phyloP scores from a whole-genome alignment of 2,329 filamentous ascomycete genomes.

The Ascocoryne sarcoides region DNA sequence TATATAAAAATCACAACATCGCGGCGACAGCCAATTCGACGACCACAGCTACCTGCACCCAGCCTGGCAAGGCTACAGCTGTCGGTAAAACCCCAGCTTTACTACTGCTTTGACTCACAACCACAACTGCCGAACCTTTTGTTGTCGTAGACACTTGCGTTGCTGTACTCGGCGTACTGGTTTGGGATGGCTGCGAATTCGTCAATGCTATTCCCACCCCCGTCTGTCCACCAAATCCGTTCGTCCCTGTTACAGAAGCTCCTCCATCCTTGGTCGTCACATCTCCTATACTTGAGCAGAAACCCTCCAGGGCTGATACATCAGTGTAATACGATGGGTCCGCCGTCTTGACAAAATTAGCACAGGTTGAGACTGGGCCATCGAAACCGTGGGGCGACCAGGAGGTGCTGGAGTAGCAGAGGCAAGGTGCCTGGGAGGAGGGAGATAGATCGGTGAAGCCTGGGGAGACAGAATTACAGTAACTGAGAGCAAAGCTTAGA shows the following conservation, averaged over 20 bases:
- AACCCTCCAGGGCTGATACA: slow-evolving; percentile 4
- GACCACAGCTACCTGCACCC: too few species aligned
- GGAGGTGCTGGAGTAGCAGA: slow-evolving; percentile 14
- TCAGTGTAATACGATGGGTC: slow-evolving; percentile 5
- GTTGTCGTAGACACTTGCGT: too few species aligned
- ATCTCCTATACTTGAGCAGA: slow-evolving; percentile 13
- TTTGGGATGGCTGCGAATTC: too few species aligned
- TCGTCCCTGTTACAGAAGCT: not conserved
- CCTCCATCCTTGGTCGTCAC: slow-evolving; percentile 1
- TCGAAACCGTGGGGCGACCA: slow-evolving; percentile 15
- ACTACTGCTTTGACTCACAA: too few species aligned
- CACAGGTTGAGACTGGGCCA: slow-evolving; percentile 10
- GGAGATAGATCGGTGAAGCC: slow-evolving; percentile 7
- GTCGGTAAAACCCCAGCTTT: too few species aligned
- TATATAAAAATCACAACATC: too few species aligned
- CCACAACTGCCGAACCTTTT: too few species aligned
- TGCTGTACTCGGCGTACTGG: too few species aligned
- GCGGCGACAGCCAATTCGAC: too few species aligned
- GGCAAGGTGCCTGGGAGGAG: slow-evolving; percentile 12
- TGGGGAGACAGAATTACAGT: slow-evolving; percentile 9
- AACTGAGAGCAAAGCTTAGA: slow-evolving; percentile 4
- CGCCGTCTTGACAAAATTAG: slow-evolving; percentile 7
- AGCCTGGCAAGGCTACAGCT: too few species aligned
- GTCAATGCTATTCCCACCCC: too few species aligned
- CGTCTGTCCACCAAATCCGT: not conserved